phyloP scores from a whole-genome alignment of 305 asterid species.

The Solanum hybrid region DNA sequence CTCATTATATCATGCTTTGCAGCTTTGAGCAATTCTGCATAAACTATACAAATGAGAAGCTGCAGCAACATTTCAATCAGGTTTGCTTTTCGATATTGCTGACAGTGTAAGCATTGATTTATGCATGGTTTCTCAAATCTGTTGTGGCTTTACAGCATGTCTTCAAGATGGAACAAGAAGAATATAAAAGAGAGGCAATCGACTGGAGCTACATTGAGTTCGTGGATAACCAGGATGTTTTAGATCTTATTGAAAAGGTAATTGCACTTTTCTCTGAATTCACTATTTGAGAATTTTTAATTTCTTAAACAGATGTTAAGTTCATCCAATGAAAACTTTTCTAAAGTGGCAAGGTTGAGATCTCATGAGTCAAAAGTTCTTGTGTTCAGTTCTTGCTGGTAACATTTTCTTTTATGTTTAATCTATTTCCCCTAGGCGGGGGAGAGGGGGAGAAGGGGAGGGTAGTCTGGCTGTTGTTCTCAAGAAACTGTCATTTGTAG shows the following conservation, averaged over 20 bases:
- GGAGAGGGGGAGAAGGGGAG: neutral
- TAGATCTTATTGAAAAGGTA: conserved; percentile 98
- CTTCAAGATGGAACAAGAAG: conserved; percentile 99
- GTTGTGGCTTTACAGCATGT: conserved; percentile 66
- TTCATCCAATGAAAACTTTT: neutral
- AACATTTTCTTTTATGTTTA: neutral
- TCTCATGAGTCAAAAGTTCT: neutral
- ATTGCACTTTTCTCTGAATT: conserved; percentile 8
- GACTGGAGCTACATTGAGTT: conserved; percentile 99
- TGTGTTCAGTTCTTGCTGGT: neutral
- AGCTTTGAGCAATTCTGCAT: conserved; percentile 99
- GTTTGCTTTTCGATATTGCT: conserved; percentile 24
- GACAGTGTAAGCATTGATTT: conserved; percentile 1
- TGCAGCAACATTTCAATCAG: conserved; percentile 99
- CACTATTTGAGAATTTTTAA: neutral
- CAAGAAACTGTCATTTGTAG: neutral
- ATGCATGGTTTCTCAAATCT: conserved; percentile 20
- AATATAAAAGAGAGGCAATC: conserved; percentile 85
- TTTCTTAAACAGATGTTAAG: neutral
- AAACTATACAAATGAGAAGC: conserved; percentile 92
- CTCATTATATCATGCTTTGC: conserved; percentile 29
- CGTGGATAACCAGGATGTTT: conserved; percentile 94
- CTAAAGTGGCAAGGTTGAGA: neutral
- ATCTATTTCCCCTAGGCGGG: neutral
- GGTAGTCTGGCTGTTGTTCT: neutral